phyloP scores from a whole-genome alignment of 164 flowering plant genomes.

The Akebia trifoliata region DNA sequence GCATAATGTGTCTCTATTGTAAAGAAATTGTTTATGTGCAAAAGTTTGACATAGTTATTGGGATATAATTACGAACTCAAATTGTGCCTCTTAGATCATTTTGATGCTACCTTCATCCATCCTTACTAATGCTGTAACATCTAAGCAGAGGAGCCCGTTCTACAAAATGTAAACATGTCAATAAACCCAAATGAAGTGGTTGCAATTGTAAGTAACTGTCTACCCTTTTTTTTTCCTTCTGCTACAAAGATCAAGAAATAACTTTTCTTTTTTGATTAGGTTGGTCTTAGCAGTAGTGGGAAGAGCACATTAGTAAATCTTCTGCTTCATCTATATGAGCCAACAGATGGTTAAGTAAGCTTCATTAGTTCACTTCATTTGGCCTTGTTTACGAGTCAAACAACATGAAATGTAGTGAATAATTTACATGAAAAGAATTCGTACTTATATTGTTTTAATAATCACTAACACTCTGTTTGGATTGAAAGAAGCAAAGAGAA shows the following conservation, averaged over 20 bases:
- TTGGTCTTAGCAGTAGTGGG: conserved; percentile 97
- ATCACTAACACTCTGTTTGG: too few species aligned
- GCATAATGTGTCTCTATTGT: background rate
- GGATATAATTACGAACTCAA: too few species aligned
- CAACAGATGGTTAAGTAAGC: conserved; percentile 77
- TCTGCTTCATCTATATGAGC: conserved; percentile 89
- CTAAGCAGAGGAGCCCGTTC: conserved; percentile 58
- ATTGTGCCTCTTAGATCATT: background rate
- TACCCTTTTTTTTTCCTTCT: background rate
- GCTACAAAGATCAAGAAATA: background rate
- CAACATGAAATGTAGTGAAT: background rate
- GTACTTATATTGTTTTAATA: background rate
- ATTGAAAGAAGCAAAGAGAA: too few species aligned
- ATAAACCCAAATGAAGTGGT: conserved; percentile 77
- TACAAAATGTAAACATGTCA: conserved; percentile 52
- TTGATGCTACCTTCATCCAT: conserved; percentile 3
- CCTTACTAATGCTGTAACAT: conserved; percentile 2
- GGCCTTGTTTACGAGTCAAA: background rate
- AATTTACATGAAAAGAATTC: background rate
- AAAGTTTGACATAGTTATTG: background rate
- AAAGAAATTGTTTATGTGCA: background rate
- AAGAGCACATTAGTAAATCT: conserved; percentile 88
- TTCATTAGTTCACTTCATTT: conserved; percentile 5
- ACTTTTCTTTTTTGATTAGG: conserved; percentile 38
- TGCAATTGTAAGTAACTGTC: conserved; percentile 65